Base-by-base conservation (phyloP, 2,329 filamentous ascomycete species). In the Penicillium polonicum region DNA sequence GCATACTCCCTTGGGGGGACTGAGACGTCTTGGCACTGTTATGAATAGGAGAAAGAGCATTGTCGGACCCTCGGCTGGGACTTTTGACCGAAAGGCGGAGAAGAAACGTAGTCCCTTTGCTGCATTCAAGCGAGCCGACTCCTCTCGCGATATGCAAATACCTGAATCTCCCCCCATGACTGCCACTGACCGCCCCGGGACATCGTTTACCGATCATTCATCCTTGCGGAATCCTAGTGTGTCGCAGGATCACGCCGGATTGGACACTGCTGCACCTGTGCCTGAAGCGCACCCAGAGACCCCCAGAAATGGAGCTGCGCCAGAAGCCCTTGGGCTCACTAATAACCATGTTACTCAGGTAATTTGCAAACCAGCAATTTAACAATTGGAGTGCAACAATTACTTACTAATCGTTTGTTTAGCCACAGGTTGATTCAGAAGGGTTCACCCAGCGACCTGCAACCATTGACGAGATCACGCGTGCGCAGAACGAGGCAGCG, bases 41-140 rank as follows among this genome's bases (percentile, higher is more conserved):
- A 80, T 80, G 76, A 74, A 75, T 44, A 67, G 78, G 48, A 72
- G 78, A 55, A 79, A 79, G 68, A 79, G 76, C 59, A 66, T 76
- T 44, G 71, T 73, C 12, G 64, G 71, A 25, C 68, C 74, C n/a
- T 68, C 73, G 12, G 68, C 67, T 25, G 68, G 67, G 31, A 64
- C 62, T 21, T 62, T 60, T 50, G 65, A 67, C 23, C 58, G 56
- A 43, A 67, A 66, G 52, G 41, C 70, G 31, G 77, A 80, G 43
- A 78, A 75, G 61, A 78, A 78, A 57, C 72, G 76, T 36, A 73
- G 71, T 48, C 76, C 76, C 19, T 79, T 80, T 63, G 68, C 69
- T 36, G 69, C 74, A 3, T 78, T 78, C 63, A 75, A 74, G 65
- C 69, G 76, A 62, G 70, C 67, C 15, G 75, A 78, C 52, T 74